These are phyloP conservation scores for Hawksworthiomyces lignivorus DNA, from an alignment of 2,329 filamentous ascomycete genomes.

Conservation along the genomic window DNA sequence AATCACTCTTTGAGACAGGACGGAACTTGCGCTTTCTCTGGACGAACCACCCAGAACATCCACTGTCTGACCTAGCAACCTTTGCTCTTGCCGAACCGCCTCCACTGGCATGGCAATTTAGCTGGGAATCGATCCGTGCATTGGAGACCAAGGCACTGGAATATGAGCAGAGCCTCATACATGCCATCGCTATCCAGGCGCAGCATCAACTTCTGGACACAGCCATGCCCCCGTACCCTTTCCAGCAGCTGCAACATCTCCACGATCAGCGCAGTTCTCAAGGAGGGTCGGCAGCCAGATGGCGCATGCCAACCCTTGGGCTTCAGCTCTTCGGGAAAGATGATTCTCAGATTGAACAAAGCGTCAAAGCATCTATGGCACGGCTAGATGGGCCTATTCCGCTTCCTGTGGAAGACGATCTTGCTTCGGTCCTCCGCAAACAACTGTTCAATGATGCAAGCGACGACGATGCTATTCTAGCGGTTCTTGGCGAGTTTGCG, in stretches of 20 bases:
- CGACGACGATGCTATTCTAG: not conserved
- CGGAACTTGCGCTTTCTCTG: constrained; percentile 67
- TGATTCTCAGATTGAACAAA: constrained; percentile 37
- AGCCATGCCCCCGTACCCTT: too few species aligned
- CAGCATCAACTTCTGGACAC: too few species aligned
- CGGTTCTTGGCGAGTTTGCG: constrained; percentile 25
- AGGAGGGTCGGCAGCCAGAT: constrained; percentile 1
- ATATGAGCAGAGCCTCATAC: constrained; percentile 39
- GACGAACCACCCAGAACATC: constrained; percentile 62
- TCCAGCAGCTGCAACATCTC: too few species aligned
- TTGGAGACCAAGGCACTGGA: constrained; percentile 53
- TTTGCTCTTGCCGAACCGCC: constrained; percentile 44
- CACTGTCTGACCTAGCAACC: constrained; percentile 48
- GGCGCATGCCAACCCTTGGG: constrained; percentile 14
- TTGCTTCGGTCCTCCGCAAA: constrained; percentile 33
- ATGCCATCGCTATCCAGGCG: constrained; percentile 25
- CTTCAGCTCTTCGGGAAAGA: constrained; percentile 43
- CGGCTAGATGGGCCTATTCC: constrained; percentile 30
- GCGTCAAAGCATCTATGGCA: constrained; percentile 43
- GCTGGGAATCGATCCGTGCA: constrained; percentile 59
- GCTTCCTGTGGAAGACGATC: constrained; percentile 22
- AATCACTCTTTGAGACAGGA: constrained; percentile 71
- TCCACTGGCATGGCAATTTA: constrained; percentile 58
- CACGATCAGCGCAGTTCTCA: too few species aligned
- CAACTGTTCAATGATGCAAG: constrained; percentile 26